Evolutionary conservation across 768 basidiomycete genomes (phyloP).

Genomic region (Cyclocybe cylindracea): DNA sequence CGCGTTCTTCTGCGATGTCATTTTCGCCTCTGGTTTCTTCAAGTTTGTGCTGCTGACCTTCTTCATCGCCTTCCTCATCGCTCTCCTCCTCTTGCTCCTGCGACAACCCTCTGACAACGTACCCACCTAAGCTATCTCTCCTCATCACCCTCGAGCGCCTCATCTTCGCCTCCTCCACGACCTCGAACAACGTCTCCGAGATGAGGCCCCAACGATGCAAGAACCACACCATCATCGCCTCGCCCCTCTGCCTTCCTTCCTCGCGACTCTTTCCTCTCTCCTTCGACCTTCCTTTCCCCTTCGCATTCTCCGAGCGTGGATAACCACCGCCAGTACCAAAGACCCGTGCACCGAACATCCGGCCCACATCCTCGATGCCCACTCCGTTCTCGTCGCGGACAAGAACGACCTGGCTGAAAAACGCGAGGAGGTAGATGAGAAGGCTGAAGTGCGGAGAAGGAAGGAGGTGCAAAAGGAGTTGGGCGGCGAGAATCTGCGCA

Average conservation of each 20-base stretch:
- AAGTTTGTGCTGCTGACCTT: too few relatives aligned
- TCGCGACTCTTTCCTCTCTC: not conserved
- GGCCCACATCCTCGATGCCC: conserved; percentile 28
- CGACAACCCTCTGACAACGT: not conserved
- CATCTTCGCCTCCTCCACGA: conserved; percentile 21
- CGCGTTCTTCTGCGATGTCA: too few relatives aligned
- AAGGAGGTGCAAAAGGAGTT: conserved; percentile 41
- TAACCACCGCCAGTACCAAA: conserved; percentile 26
- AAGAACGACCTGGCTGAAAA: conserved; percentile 42
- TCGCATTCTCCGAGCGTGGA: not conserved
- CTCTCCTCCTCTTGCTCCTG: conserved; percentile 11
- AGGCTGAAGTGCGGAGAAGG: conserved; percentile 43
- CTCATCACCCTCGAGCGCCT: conserved; percentile 11
- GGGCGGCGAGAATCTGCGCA: conserved; percentile 28
- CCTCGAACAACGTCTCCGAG: conserved; percentile 31
- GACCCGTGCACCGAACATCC: conserved; percentile 34
- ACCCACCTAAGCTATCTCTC: conserved; percentile 13
- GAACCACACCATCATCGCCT: conserved; percentile 35
- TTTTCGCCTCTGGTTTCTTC: too few relatives aligned
- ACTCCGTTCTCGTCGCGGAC: conserved; percentile 34
- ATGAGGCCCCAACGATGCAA: conserved; percentile 33
- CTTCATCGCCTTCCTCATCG: not conserved
- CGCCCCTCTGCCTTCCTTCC: conserved; percentile 14
- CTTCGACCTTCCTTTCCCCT: not conserved
- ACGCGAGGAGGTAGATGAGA: conserved; percentile 45